Evolutionary conservation across 2,329 filamentous ascomycete species (phyloP), one percentile per base, ranked within the genome.

Genomic region (Tolypocladium nubicola): DNA sequence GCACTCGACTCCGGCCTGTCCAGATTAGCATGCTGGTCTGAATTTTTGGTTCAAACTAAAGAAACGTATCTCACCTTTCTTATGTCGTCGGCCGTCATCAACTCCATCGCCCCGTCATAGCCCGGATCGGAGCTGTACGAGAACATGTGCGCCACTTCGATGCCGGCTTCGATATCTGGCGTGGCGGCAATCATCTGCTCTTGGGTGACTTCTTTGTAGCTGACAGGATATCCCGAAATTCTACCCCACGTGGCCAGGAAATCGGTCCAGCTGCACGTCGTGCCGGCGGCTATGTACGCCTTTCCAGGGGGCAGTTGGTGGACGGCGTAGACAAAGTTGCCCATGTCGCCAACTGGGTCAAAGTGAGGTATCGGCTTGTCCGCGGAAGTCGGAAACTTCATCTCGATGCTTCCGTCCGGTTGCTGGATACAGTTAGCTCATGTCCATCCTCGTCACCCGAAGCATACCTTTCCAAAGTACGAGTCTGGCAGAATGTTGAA

Each of bases 271-370:
- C 68, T 78, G 63, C 74, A 76, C 4, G 65, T 71, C 4, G 75
- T 71, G 2, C 77, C 76, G 37, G 68, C 75, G 0, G 77, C 77
- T 71, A 81, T 78, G 62, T 79, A 80, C 1, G 67, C 65, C 52
- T 76, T 76, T 1, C 77, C 76, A 0, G 77, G 72, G 0, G 76
- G 73, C 75, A 79, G 77, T 59, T 79, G 73, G 52, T 70, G 72
- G 1, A 80, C 76, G 13, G 76, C 78, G 54, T 77, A 78, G 16
- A 73, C 71, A 54, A 79, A 78, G 61, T 68, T 74, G 0, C 78
- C 78, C 64, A 73, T 72, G 59, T 81, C 78, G 3, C 66, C 65
- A n/a, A 72, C 72, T 7, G 79, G 75, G 19, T 74, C 72, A 1
- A 80, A 64, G 52, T 81, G 78, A 4, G 76, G 78, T 0, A 75